A percentile compares a stretch with the other conserved stretches of the same genome.
Evolutionary conservation across 1,139 yeast genomes (phyloP).

Genomic region (Sugiyamaella grinbergsii): DNA sequence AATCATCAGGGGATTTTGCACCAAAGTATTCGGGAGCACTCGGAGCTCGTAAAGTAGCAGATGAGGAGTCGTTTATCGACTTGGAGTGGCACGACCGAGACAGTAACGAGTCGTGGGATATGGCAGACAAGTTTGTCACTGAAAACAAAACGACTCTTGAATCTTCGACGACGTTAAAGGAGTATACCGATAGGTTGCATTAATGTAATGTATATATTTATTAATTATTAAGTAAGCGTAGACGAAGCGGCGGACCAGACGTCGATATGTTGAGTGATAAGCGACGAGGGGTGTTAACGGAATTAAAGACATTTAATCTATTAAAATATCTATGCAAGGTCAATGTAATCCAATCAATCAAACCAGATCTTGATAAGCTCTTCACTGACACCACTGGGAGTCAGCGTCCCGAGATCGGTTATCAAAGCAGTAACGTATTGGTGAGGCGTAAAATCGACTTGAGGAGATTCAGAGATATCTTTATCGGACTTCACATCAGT

Average conservation of each 20-base stretch:
- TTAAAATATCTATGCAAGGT: too few species aligned
- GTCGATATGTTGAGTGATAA: too few species aligned
- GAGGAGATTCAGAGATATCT: constrained; percentile 45
- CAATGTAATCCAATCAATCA: too few species aligned
- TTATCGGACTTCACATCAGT: constrained; percentile 35
- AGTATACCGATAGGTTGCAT: constrained; percentile 34
- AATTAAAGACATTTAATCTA: too few species aligned
- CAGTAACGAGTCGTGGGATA: constrained; percentile 43
- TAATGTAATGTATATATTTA: constrained; percentile 2
- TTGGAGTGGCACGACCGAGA: constrained; percentile 53
- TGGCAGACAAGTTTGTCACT: constrained; percentile 41
- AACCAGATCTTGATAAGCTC: constrained; percentile 98
- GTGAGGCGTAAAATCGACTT: constrained; percentile 92
- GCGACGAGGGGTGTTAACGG: too few species aligned
- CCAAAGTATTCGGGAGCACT: constrained; percentile 80
- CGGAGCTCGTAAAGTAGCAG: constrained; percentile 68
- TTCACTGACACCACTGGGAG: constrained; percentile 97
- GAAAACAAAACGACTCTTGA: constrained; percentile 28
- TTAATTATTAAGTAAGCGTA: constrained; percentile 7
- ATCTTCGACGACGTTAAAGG: constrained; percentile 33
- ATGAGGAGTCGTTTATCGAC: constrained; percentile 64
- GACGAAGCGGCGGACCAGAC: too few species aligned
- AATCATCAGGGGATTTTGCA: constrained; percentile 59
- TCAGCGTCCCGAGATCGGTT: constrained; percentile 93
- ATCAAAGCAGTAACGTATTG: constrained; percentile 93